These are phyloP conservation scores for Priceomyces castillae DNA, from an alignment of 805 yeast species.

Conservation along the genomic window DNA sequence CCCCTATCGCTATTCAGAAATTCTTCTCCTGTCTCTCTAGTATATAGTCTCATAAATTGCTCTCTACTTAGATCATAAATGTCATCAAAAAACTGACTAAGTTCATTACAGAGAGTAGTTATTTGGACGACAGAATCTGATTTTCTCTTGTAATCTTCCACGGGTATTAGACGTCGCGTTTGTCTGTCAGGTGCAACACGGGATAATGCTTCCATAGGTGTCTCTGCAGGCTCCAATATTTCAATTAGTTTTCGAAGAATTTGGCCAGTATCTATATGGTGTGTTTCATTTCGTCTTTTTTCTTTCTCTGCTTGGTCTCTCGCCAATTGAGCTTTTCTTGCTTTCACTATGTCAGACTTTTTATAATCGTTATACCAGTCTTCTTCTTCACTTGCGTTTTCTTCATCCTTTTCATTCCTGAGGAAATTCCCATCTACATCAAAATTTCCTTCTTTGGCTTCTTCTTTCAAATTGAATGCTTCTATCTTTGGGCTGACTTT, in stretches of 20 bases:
- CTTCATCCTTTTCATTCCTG: constrained; percentile 33
- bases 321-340: constrained; percentile 46
- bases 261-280: constrained; percentile 10
- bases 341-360: constrained; percentile 25
- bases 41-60: constrained; percentile 42
- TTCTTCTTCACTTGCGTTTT: constrained; percentile 24
- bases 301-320: constrained; percentile 22
- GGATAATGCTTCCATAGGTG: constrained; percentile 55
- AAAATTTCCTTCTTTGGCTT: constrained; percentile 56
- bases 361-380: constrained; percentile 17
- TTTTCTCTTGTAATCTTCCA: too few relatives aligned
- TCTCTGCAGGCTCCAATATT: constrained; percentile 56
- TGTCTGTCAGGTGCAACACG: constrained; percentile 32
- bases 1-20: constrained; percentile 16
- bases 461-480: constrained; percentile 58
- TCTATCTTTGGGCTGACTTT: constrained; percentile 48
- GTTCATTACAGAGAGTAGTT: constrained; percentile 48
- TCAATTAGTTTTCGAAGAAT: constrained; percentile 33
- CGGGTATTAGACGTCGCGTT: too few relatives aligned
- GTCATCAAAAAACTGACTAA: constrained; percentile 41
- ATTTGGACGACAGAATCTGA: constrained; percentile 28
- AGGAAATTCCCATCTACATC: constrained; percentile 62
- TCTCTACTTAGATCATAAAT: constrained; percentile 57
- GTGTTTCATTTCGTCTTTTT: constrained; percentile 11
- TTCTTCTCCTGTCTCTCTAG: constrained; percentile 22